Evolutionary conservation across 306 rosid species (phyloP).

Genomic region (Rosa multiflora): DNA sequence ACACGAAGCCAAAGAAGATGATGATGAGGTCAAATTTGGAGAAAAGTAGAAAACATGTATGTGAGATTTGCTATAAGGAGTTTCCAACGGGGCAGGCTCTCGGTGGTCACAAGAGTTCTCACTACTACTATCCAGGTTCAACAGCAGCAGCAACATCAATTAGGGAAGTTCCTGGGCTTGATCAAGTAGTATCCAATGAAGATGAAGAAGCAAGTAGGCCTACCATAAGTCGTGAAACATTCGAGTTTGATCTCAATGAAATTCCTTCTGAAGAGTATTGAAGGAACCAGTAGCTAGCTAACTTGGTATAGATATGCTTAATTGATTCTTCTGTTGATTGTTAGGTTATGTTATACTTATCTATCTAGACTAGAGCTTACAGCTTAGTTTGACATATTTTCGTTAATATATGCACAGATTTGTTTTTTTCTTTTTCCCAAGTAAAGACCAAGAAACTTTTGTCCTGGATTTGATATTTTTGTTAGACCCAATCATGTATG

Average conservation of each 20-base stretch:
- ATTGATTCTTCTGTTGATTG: neutral
- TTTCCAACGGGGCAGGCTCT: slow-evolving; percentile 15
- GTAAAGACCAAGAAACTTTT: too few relatives aligned
- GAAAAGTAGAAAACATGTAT: neutral
- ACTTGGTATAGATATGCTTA: neutral
- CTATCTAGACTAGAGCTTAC: too few relatives aligned
- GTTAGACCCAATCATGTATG: too few relatives aligned
- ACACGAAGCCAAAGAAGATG: neutral
- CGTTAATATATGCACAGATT: too few relatives aligned
- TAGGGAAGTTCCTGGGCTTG: neutral
- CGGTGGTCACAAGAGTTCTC: slow-evolving; percentile 13
- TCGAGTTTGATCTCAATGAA: slow-evolving; percentile 12
- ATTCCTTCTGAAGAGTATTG: neutral
- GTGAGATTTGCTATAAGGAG: neutral
- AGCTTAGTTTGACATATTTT: too few relatives aligned
- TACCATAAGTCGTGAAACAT: neutral
- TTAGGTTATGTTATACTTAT: neutral
- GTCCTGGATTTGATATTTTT: too few relatives aligned
- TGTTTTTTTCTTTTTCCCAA: too few relatives aligned
- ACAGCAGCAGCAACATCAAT: neutral
- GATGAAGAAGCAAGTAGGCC: neutral
- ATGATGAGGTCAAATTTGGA: neutral
- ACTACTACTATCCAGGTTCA: neutral
- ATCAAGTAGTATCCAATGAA: neutral
- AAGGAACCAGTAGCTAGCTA: neutral